Conservation (phyloP, 805 yeast genomes). For the Teunomyces pallodes region DNA sequence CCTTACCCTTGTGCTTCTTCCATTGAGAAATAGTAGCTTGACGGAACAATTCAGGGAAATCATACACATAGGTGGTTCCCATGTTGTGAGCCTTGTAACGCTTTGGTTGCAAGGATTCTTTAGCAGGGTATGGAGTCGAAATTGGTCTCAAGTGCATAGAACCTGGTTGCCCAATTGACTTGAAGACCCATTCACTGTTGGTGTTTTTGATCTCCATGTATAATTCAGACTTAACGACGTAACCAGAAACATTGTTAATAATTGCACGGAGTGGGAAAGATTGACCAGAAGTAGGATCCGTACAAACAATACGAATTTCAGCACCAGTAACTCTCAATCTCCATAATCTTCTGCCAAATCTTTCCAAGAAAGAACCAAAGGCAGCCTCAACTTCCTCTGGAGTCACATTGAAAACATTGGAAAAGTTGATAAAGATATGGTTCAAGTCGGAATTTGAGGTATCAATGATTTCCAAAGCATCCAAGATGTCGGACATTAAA, state of each 20-base stretch:
- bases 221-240: constrained; percentile 92
- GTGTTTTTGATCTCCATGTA: constrained; percentile 92
- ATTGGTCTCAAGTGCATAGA: constrained; percentile 96
- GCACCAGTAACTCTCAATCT: constrained; percentile 96
- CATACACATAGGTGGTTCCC: constrained; percentile 98
- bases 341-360: constrained; percentile 97
- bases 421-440: constrained; percentile 95
- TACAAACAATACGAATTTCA: constrained; percentile 93
- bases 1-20: constrained; percentile 61
- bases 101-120: constrained; percentile 97
- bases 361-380: constrained; percentile 94
- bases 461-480: constrained; percentile 90
- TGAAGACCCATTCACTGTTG: constrained; percentile 96
- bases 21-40: constrained; percentile 86
- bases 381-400: constrained; percentile 98
- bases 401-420: constrained; percentile 90
- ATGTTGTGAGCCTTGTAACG: constrained; percentile 97
- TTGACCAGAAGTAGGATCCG: constrained; percentile 80
- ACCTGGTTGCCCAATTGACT: constrained; percentile 92
- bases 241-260: constrained; percentile 95
- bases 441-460: constrained; percentile 94
- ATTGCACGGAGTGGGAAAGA: constrained; percentile 96
- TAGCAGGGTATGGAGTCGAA: constrained; percentile 94
- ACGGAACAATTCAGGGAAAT: constrained; percentile 97
- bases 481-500: constrained; percentile 92